Conservation (phyloP, 257 asterid genomes). For the Solanum ahanhuiri region DNA sequence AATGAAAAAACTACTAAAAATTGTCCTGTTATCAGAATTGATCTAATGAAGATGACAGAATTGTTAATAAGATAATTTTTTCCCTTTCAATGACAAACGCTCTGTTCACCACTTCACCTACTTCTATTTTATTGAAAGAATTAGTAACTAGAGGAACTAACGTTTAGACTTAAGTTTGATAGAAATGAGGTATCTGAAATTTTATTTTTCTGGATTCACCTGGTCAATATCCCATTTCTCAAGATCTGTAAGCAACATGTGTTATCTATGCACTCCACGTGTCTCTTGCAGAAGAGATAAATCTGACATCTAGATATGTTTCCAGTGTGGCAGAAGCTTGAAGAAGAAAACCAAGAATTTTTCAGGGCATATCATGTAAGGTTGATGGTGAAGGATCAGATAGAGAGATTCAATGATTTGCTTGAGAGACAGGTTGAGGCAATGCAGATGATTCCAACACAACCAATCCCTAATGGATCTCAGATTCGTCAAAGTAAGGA, state of each 20-base stretch:
- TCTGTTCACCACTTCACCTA: background rate
- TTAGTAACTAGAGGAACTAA: background rate
- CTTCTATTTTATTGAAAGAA: background rate
- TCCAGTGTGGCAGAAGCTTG: conserved; percentile 98
- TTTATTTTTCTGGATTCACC: background rate
- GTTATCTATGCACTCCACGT: background rate
- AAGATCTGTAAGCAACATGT: background rate
- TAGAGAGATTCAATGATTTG: conserved; percentile 58
- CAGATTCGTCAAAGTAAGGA: conserved; percentile 46
- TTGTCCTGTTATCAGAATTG: background rate
- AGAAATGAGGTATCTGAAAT: background rate
- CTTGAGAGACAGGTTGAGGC: conserved; percentile 76
- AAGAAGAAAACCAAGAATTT: conserved; percentile 74
- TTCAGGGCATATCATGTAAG: conserved; percentile 75
- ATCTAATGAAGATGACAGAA: background rate
- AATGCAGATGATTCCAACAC: conserved; percentile 35
- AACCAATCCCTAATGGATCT: conserved; percentile 41
- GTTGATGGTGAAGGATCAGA: conserved; percentile 80
- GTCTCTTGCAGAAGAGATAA: background rate
- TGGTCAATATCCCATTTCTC: background rate
- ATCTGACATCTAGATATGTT: conserved; percentile 8
- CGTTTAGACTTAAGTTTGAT: background rate
- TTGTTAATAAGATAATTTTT: background rate
- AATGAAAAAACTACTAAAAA: background rate
- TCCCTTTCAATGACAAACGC: background rate